Evolutionary conservation across 768 basidiomycete species (phyloP), one percentile per base, ranked within the genome.

Genomic region (Gloeopeniophorella convolvens): DNA sequence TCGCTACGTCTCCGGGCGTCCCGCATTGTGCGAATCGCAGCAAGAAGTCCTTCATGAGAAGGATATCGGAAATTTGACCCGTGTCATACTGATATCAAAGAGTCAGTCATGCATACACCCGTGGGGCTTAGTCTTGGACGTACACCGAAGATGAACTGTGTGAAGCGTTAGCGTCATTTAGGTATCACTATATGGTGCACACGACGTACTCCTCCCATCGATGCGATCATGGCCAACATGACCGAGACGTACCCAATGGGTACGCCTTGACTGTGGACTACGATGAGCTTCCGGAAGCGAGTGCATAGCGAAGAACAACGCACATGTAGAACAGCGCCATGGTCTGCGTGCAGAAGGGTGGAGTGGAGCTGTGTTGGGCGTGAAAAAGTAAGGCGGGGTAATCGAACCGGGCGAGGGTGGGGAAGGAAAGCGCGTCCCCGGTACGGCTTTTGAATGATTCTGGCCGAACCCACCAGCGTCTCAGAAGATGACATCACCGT

Each of bases 31-130:
- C 83, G 59, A 89, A 87, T 12, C 85, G 79, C 9, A 70, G 66
- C 30, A 74, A 66, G 63, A 86, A 86, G 65, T 85, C 80, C 10
- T 73, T 62, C 83, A 88, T 85, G 64, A 85, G 67, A 23, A 85
- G 68, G 57, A 89, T 83, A 62, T 84, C 83, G 44, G 80, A 80
- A 55, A 89, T 88, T 63, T 88, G 85, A 21, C 85, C 85, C 11
- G 83, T 86, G 63, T 85, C 82, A 56, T 84, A 83, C 68, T 72
- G 18, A 42, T 8, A 23, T 33, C 33, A 4, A 20, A 9, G 24
- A 11, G 34, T 46, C 44, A 49, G 31, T 55, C 24, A 55, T 43
- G 42, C 37, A 26, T n/a, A 18, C 33, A 28, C 24, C 23, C 13
- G 21, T 26, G 3, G 28, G 20, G 11, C 28, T 0, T 10, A 16